Percentiles rank a stretch among this genome's conserved stretches.
These are phyloP conservation scores for Mycena filopes DNA, from an alignment of 768 basidiomycete genomes.

Conservation along the genomic window DNA sequence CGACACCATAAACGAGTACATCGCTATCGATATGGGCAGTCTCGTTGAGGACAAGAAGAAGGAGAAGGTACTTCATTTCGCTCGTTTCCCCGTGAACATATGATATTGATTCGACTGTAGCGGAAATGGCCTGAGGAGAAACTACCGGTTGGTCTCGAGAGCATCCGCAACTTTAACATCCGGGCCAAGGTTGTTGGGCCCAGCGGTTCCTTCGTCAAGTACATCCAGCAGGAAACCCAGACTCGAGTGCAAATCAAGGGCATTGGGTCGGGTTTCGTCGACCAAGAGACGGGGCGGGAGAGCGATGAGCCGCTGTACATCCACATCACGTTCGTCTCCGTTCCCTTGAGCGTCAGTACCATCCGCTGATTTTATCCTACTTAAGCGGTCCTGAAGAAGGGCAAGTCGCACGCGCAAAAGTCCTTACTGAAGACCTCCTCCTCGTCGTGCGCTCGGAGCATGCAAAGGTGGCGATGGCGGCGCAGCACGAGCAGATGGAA, in stretches of 20 bases:
- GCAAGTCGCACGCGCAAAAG: constrained; percentile 88
- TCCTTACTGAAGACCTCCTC: constrained; percentile 88
- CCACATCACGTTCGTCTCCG: constrained; percentile 70
- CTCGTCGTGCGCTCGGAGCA: constrained; percentile 91
- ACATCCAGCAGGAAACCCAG: constrained; percentile 95
- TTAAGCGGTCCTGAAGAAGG: constrained; percentile 82
- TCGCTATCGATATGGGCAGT: constrained; percentile 79
- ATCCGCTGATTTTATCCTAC: constrained; percentile 22
- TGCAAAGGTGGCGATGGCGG: constrained; percentile 73
- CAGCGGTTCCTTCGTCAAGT: constrained; percentile 95
- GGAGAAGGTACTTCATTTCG: constrained; percentile 62
- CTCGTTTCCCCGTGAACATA: too few relatives aligned
- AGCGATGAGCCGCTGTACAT: constrained; percentile 87
- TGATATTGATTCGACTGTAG: constrained; percentile 46
- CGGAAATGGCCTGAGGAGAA: constrained; percentile 99
- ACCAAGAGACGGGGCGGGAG: constrained; percentile 85
- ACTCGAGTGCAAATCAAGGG: constrained; percentile 99
- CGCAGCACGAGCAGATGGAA: constrained; percentile 87
- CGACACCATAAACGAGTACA: constrained; percentile 78
- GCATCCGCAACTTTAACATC: constrained; percentile 96
- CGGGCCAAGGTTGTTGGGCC: constrained; percentile 98
- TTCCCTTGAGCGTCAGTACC: constrained; percentile 33
- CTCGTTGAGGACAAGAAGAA: constrained; percentile 85
- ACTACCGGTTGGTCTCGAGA: constrained; percentile 87
- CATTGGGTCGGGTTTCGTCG: constrained; percentile 92